Conservation (phyloP, 1,139 yeast species). For the Suhomyces bolitotheri region DNA sequence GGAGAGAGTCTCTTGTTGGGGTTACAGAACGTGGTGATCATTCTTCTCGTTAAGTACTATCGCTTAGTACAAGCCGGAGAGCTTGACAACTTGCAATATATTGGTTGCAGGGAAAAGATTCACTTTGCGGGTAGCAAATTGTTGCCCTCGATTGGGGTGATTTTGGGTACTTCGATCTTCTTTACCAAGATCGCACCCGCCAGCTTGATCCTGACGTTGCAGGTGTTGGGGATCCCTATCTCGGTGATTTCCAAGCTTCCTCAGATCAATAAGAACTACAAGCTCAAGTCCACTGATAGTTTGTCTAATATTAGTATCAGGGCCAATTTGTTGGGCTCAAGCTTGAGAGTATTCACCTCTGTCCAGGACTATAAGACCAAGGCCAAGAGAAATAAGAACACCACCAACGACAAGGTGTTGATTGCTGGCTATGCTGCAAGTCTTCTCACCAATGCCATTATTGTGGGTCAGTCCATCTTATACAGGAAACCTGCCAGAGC, state of each 20-base stretch:
- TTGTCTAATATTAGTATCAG: constrained; percentile 54
- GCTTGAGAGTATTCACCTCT: constrained; percentile 60
- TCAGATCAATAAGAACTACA: constrained; percentile 51
- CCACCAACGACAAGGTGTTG: constrained; percentile 21
- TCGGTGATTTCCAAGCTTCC: constrained; percentile 55
- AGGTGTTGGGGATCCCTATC: constrained; percentile 55
- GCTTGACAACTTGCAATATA: constrained; percentile 15
- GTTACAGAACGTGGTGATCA: constrained; percentile 40
- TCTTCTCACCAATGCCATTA: constrained; percentile 23
- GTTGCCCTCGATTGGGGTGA: constrained; percentile 24
- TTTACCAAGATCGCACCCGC: constrained; percentile 37
- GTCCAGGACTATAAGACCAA: constrained; percentile 27
- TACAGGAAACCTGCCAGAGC: constrained; percentile 10
- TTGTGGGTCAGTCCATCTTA: constrained; percentile 23
- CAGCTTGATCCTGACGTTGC: constrained; percentile 36
- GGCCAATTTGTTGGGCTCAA: constrained; percentile 56
- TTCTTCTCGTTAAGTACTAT: constrained; percentile 41
- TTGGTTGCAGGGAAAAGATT: constrained; percentile 18
- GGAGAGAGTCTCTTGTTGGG: constrained; percentile 47
- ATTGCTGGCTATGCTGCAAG: constrained; percentile 27
- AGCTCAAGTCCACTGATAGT: constrained; percentile 53
- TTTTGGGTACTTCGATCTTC: constrained; percentile 31
- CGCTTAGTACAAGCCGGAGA: constrained; percentile 26
- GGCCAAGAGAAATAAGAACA: constrained; percentile 8
- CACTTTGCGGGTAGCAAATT: constrained; percentile 10